These are phyloP conservation scores for Lachnellula arida DNA, from an alignment of 2,329 filamentous ascomycete species.

Conservation along the genomic window DNA sequence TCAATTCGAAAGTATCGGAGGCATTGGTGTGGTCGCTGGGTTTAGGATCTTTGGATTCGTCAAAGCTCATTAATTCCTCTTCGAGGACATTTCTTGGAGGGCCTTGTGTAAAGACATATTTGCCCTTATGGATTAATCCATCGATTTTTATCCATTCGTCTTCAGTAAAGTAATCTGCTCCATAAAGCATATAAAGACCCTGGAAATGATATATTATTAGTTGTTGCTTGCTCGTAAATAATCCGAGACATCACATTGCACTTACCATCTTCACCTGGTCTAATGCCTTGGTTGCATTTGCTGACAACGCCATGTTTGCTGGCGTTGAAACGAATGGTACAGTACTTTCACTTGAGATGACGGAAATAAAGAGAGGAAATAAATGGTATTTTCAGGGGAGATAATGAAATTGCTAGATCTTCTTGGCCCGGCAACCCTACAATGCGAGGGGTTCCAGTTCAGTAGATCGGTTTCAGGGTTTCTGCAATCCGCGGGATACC, in stretches of 20 bases:
- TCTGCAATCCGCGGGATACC: too few species aligned
- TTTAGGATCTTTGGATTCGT: slow-evolving; percentile 9
- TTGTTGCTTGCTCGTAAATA: background rate
- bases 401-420: background rate
- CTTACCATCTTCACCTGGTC: slow-evolving; percentile 25
- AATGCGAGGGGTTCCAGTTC: background rate
- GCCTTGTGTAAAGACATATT: slow-evolving; percentile 26
- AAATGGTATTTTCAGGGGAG: background rate
- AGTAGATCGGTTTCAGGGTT: too few species aligned
- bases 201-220: slow-evolving; percentile 3
- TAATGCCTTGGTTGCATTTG: slow-evolving; percentile 17
- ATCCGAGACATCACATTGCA: background rate
- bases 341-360: background rate
- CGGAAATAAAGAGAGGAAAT: background rate
- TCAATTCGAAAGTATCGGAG: slow-evolving; percentile 2
- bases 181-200: slow-evolving; percentile 25
- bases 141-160: slow-evolving; percentile 30
- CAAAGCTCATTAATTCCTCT: slow-evolving; percentile 20
- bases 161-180: slow-evolving; percentile 27
- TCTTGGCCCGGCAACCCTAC: background rate
- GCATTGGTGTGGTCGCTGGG: background rate
- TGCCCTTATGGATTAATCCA: slow-evolving; percentile 26
- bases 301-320: slow-evolving; percentile 12
- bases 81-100: slow-evolving; percentile 19
- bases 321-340: background rate